Base-by-base conservation (phyloP, 495 filamentous ascomycete species). In the Cladorrhinum samala region DNA sequence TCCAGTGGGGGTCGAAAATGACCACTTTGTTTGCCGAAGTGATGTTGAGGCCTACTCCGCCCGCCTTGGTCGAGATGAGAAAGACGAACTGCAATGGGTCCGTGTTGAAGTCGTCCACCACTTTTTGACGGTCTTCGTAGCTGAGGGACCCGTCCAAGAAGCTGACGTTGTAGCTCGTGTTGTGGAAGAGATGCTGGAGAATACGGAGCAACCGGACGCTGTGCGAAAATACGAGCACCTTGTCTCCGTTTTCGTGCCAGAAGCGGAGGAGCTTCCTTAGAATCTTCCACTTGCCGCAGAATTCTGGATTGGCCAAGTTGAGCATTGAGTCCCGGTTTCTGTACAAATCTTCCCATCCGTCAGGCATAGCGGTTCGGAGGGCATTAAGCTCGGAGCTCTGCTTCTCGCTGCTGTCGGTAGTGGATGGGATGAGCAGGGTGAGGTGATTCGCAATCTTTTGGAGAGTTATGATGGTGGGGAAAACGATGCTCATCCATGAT, bases 21-120 rank as follows among this genome's bases (percentile, higher is more conserved):
- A 98, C 93, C 9, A 98, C 92, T 68, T 97, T 97, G 72, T 98
- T 98, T 9, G 93, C 93, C 0, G 89, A 92, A 2, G 93, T 96
- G 65, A 98, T 98, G 63, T 98, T 98, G 8, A 97, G 73, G 0
- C 91, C 92, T 7, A 77, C 69, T 20, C 92, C 92, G 24, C 93
- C 93, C 14, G 93, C 89, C 63, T 87, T 88, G 17, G 93, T 97
- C 16, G 87, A 92, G 58, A 98, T 97, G 41, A 98, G 75, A 64
- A 98, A 98, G 17, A 96, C 91, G 59, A 98, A 98, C 55, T 94
- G 89, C 7, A 69, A 70, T 0, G 91, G 84, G 62, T 96, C 88
- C 4, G 86, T 79, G 68, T 98, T 98, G 79, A 96, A 98, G 30
- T 93, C 85, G 58, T 92, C 86, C 0, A 98, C 92, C 1, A 78